Conservation (phyloP, 148 eudicot species). For the Cornus suecica region DNA sequence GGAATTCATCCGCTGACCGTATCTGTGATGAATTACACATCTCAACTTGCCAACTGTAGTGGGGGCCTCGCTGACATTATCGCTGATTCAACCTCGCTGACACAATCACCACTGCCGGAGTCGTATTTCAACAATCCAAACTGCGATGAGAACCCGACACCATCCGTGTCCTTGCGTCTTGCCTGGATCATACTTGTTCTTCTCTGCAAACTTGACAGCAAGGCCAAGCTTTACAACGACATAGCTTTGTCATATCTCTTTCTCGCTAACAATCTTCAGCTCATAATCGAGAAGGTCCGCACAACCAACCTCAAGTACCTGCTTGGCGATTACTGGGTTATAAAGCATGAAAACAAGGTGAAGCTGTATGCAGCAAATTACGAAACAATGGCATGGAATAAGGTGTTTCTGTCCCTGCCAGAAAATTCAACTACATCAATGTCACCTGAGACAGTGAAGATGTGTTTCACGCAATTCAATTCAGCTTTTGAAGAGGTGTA, state of each 20-base stretch:
- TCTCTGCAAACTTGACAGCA: conserved; percentile 34
- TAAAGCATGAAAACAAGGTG: conserved; percentile 23
- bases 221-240: conserved; percentile 29
- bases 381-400: conserved; percentile 24
- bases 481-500: conserved; percentile 25
- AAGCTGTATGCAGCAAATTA: conserved; percentile 20
- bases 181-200: conserved; percentile 32
- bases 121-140: conserved; percentile 16
- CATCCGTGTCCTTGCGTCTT: conserved; percentile 5
- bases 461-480: conserved; percentile 21
- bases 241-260: conserved; percentile 30
- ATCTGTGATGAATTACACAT: conserved; percentile 17
- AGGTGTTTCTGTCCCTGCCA: conserved; percentile 15
- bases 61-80: conserved; percentile 20
- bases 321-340: conserved; percentile 27
- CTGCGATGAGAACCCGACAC: not conserved
- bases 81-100: not conserved
- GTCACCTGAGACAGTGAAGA: conserved; percentile 11
- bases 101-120: conserved; percentile 17
- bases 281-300: conserved; percentile 18
- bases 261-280: conserved; percentile 34
- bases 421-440: not conserved
- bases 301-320: conserved; percentile 16
- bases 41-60: conserved; percentile 17
- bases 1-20: conserved; percentile 30